Conservation (phyloP, 1,139 yeast genomes). For the Hemisphaericaspora lyxosophila region DNA sequence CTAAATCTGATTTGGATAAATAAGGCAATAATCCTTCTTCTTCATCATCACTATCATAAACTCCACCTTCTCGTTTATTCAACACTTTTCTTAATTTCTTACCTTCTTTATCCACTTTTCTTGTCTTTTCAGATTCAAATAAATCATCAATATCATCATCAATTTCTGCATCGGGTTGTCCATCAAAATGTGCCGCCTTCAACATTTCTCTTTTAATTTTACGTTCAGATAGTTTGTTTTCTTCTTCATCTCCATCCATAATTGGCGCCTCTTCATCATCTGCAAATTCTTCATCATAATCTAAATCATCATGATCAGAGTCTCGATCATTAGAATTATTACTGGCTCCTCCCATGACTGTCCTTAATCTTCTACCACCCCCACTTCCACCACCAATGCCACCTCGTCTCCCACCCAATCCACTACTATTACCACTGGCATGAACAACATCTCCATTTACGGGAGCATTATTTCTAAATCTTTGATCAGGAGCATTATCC, state of each 20-base stretch:
- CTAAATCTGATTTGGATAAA: constrained; percentile 69
- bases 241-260: constrained; percentile 95
- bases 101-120: constrained; percentile 90
- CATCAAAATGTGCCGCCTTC: constrained; percentile 73
- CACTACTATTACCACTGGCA: constrained; percentile 21
- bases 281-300: constrained; percentile 94
- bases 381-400: too few relatives aligned
- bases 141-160: constrained; percentile 63
- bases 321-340: constrained; percentile 55
- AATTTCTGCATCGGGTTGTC: constrained; percentile 56
- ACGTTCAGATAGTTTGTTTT: constrained; percentile 83
- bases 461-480: constrained; percentile 36
- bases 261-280: constrained; percentile 99
- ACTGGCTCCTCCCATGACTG: constrained; percentile 55
- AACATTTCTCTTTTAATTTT: constrained; percentile 90
- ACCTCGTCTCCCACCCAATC: constrained; percentile 12
- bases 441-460: constrained; percentile 17
- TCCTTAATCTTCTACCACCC: constrained; percentile 48
- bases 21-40: constrained; percentile 64
- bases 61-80: constrained; percentile 83
- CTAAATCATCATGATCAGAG: constrained; percentile 88
- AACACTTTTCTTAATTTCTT: constrained; percentile 80
- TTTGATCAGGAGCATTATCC: constrained; percentile 46
- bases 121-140: constrained; percentile 59
- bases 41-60: constrained; percentile 87